phyloP scores from a whole-genome alignment of 2,329 filamentous ascomycete genomes.

The Colletotrichum sp. region DNA sequence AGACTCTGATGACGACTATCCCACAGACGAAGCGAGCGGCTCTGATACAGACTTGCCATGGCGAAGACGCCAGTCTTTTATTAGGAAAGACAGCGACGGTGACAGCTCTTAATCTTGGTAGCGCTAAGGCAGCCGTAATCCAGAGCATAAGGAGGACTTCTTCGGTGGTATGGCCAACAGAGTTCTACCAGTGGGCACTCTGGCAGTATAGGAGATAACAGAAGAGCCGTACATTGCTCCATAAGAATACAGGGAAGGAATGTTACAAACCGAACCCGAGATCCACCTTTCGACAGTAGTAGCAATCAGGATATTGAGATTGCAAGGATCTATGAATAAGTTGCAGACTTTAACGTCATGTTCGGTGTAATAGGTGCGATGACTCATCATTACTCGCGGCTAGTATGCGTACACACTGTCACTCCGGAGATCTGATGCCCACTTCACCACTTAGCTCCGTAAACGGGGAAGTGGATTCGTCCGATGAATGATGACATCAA shows the following conservation, averaged over 20 bases:
- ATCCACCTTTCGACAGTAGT: background rate
- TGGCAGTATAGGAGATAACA: background rate
- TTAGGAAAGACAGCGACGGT: background rate
- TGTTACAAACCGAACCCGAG: background rate
- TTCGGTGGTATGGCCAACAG: background rate
- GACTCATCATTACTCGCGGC: background rate
- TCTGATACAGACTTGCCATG: background rate
- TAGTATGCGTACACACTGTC: background rate
- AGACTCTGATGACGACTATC: background rate
- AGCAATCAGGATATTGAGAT: background rate
- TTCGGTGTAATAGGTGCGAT: background rate
- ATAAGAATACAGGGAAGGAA: too few species aligned
- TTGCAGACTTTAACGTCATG: rapidly evolving
- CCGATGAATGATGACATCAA: background rate
- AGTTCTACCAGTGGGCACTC: background rate
- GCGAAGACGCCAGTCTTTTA: background rate
- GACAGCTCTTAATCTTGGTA: background rate
- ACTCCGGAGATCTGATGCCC: background rate
- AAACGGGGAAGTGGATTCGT: background rate
- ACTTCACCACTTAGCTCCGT: background rate
- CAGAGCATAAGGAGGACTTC: background rate
- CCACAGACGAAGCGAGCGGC: background rate
- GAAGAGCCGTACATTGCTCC: background rate
- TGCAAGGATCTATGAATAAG: background rate
- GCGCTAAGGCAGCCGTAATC: background rate